phyloP scores from a whole-genome alignment of 257 asterid species.

The Ocimum tenuiflorum region DNA sequence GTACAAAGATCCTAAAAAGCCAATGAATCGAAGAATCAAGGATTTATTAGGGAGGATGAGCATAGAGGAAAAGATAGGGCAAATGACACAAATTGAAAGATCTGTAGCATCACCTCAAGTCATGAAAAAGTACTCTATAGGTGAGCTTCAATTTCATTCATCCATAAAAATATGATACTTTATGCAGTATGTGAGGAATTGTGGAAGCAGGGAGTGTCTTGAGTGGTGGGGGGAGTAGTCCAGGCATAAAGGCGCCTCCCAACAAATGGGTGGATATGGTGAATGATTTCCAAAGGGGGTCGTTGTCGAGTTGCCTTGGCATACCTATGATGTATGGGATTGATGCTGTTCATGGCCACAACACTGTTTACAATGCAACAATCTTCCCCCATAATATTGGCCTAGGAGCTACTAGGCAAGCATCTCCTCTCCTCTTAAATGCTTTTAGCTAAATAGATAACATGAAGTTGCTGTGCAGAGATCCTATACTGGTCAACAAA shows the following conservation, averaged over 20 bases:
- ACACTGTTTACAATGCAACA: constrained; percentile 33
- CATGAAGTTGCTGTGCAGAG: constrained; percentile 16
- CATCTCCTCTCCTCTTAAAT: not conserved
- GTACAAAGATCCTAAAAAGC: constrained; percentile 42
- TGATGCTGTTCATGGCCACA: constrained; percentile 43
- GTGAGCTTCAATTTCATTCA: constrained; percentile 13
- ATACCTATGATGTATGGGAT: constrained; percentile 47
- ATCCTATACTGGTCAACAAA: constrained; percentile 26
- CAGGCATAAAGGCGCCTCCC: constrained; percentile 26
- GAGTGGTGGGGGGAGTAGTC: constrained; percentile 41
- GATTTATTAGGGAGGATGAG: constrained; percentile 58
- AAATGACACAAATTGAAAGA: constrained; percentile 63
- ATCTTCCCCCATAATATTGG: constrained; percentile 40
- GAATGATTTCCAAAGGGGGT: constrained; percentile 26
- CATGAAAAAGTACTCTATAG: constrained; percentile 44
- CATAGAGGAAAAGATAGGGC: constrained; percentile 64
- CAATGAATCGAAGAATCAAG: constrained; percentile 39
- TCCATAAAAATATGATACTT: not conserved
- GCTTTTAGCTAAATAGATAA: too few relatives aligned
- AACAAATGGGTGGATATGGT: constrained; percentile 42
- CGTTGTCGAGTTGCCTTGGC: constrained; percentile 32
- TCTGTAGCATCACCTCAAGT: constrained; percentile 41
- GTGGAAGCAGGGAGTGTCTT: constrained; percentile 34
- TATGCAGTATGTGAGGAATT: not conserved
- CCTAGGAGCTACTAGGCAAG: constrained; percentile 40